Evolutionary conservation across 331 rosid species (phyloP).

Genomic region (Telfairia occidentalis): DNA sequence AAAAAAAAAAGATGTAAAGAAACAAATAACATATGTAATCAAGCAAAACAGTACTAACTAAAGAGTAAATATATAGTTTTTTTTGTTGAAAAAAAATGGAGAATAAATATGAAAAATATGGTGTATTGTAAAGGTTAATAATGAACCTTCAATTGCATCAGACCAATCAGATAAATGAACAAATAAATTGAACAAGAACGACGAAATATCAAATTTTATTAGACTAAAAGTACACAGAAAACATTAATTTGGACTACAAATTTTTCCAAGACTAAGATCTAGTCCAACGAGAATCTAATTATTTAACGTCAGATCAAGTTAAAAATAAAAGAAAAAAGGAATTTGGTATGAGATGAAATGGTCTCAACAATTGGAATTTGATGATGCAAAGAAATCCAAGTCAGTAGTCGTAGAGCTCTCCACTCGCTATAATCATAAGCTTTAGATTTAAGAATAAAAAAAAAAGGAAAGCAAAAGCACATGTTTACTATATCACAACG

Average conservation of each 20-base stretch:
- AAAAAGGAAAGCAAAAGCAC: background rate
- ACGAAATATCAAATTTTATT: background rate
- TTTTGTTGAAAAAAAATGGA: too few relatives aligned
- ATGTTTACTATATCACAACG: conserved; percentile 6
- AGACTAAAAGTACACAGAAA: background rate
- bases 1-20: too few relatives aligned
- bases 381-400: conserved; percentile 4
- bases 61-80: too few relatives aligned
- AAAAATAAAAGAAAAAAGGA: background rate
- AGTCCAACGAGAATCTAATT: background rate
- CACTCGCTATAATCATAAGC: conserved; percentile 24
- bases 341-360: background rate
- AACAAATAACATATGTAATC: too few relatives aligned
- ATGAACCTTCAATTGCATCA: background rate
- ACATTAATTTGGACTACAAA: background rate
- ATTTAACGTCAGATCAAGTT: background rate
- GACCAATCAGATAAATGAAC: background rate
- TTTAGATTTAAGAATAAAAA: background rate
- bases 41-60: too few relatives aligned
- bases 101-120: too few relatives aligned
- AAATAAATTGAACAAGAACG: background rate
- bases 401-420: background rate
- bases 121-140: too few relatives aligned
- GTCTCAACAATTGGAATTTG: background rate
- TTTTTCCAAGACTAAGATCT: background rate